Evolutionary conservation across 2,329 filamentous ascomycete species (phyloP).

Genomic region (Whalleya microplaca): DNA sequence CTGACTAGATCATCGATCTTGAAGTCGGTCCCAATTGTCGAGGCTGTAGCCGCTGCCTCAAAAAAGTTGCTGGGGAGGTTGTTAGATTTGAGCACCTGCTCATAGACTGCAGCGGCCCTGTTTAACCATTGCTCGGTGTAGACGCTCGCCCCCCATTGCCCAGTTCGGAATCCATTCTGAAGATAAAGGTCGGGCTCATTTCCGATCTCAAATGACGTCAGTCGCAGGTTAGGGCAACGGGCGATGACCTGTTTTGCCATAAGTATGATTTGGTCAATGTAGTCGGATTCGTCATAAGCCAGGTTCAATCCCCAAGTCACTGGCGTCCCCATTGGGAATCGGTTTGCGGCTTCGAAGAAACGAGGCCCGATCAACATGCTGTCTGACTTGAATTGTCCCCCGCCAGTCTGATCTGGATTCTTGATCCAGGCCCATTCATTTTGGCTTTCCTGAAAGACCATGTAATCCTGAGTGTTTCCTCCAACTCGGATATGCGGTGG

Average conservation of each 20-base stretch:
- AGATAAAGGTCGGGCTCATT: conserved; percentile 38
- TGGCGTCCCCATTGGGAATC: conserved; percentile 53
- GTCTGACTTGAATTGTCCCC: conserved; percentile 46
- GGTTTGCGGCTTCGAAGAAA: conserved; percentile 51
- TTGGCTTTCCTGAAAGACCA: conserved; percentile 46
- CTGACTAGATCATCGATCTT: conserved; percentile 45
- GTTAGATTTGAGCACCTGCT: conserved; percentile 48
- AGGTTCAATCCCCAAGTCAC: conserved; percentile 55
- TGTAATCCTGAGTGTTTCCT: conserved; percentile 56
- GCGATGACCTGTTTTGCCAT: conserved; percentile 40
- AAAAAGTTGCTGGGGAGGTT: conserved; percentile 48
- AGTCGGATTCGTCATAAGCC: conserved; percentile 50
- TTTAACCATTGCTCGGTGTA: conserved; percentile 51
- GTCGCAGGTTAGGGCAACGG: conserved; percentile 27
- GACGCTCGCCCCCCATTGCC: conserved; percentile 45
- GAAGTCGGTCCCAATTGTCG: conserved; percentile 55
- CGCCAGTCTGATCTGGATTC: conserved; percentile 43
- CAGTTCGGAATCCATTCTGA: conserved; percentile 49
- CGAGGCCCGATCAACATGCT: conserved; percentile 50
- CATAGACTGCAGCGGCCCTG: conserved; percentile 46
- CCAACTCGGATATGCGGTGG: conserved; percentile 53
- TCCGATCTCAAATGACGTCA: conserved; percentile 37
- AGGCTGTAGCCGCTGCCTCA: conserved; percentile 52
- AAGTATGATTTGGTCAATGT: conserved; percentile 45
- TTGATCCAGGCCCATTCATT: conserved; percentile 40